Conservation (phyloP, 2,329 filamentous ascomycete species). For the Cercospora zeae-maydis region DNA sequence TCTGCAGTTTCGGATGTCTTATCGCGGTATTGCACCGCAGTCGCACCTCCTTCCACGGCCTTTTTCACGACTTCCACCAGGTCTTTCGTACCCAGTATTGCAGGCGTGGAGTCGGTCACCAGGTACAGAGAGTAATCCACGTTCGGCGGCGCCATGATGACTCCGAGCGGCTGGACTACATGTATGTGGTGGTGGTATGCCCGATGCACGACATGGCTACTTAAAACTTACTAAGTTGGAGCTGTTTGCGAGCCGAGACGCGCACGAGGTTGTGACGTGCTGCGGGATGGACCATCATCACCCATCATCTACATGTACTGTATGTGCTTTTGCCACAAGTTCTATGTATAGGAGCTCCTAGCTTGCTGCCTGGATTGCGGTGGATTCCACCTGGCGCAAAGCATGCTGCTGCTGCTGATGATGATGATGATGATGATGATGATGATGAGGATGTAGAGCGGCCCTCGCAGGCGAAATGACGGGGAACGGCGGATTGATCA, state of each 20-base stretch:
- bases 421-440: no score
- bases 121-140: conserved; percentile 82
- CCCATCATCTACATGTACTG: no score
- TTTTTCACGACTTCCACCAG: conserved; percentile 70
- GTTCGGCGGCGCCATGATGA: conserved; percentile 25
- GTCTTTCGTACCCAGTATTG: conserved; percentile 69
- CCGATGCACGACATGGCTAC: not conserved
- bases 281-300: not conserved
- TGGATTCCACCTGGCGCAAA: not conserved
- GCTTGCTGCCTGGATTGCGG: not conserved
- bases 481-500: conserved; percentile 6
- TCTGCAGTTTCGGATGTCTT: conserved; percentile 72
- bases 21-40: conserved; percentile 85
- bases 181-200: not conserved
- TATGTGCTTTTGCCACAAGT: not conserved
- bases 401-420: no score
- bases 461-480: not conserved
- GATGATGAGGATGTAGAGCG: not conserved
- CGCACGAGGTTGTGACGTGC: not conserved
- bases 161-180: not conserved
- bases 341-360: not conserved
- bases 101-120: conserved; percentile 87
- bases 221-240: not conserved
- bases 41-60: conserved; percentile 74
- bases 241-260: not conserved